These are phyloP conservation scores for Apiotrichum gracile DNA, from an alignment of 1,284 basidiomycete species.

Conservation along the genomic window DNA sequence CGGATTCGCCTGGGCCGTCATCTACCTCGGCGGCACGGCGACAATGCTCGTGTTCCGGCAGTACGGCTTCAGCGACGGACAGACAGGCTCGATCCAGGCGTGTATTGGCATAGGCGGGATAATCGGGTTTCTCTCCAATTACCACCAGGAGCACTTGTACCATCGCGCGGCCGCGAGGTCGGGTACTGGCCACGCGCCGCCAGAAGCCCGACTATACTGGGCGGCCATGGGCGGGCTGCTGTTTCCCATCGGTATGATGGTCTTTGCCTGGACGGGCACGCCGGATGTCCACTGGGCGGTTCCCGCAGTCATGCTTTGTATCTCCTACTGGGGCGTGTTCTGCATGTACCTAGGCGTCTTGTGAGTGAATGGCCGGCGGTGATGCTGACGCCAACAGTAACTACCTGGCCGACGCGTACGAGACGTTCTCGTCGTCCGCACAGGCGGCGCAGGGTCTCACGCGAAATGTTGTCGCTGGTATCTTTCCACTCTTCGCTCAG, in stretches of 20 bases:
- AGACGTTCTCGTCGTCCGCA: conserved; percentile 44
- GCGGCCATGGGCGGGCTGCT: conserved; percentile 43
- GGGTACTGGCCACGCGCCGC: conserved; percentile 43
- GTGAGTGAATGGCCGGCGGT: conserved; percentile 18
- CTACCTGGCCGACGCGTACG: conserved; percentile 44
- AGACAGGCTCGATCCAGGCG: conserved; percentile 25
- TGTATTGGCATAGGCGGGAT: conserved; percentile 54
- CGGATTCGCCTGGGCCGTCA: conserved; percentile 43
- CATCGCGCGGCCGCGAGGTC: conserved; percentile 18
- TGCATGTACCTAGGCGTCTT: conserved; percentile 40
- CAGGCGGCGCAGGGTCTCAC: conserved; percentile 44
- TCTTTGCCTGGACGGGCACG: conserved; percentile 42
- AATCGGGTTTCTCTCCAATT: conserved; percentile 66
- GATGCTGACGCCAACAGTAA: conserved; percentile 20
- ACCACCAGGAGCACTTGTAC: conserved; percentile 41
- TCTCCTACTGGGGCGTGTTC: conserved; percentile 35
- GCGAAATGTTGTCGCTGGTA: conserved; percentile 33
- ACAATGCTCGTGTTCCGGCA: conserved; percentile 33
- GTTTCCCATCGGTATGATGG: conserved; percentile 36
- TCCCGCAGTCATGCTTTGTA: conserved; percentile 28
- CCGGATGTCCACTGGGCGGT: conserved; percentile 34
- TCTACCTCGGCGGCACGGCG: conserved; percentile 37
- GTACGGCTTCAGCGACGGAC: conserved; percentile 37
- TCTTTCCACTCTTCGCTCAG: conserved; percentile 38
- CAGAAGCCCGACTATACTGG: conserved; percentile 50